These are phyloP conservation scores for Rhizopogon parksii DNA, from an alignment of 1,284 basidiomycete genomes.

Conservation along the genomic window DNA sequence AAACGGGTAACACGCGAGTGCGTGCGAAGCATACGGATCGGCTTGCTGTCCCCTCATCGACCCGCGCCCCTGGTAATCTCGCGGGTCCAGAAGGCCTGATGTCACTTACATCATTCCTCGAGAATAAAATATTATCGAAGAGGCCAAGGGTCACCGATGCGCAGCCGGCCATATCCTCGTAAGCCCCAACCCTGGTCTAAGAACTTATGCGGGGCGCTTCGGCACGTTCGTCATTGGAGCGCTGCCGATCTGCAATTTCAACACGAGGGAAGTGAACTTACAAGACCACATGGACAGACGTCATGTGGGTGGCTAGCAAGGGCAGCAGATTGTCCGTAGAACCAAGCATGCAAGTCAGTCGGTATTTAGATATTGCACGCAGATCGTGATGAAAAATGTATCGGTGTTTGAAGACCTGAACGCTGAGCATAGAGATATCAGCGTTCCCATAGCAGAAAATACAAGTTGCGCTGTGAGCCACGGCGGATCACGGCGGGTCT, in stretches of 20 bases:
- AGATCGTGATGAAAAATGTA: constrained; percentile 12
- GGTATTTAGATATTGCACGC: constrained; percentile 9
- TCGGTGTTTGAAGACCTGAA: constrained; percentile 17
- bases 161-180: not conserved
- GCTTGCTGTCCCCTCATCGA: not conserved
- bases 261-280: constrained; percentile 23
- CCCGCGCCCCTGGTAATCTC: not conserved
- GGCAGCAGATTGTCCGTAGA: constrained; percentile 1
- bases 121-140: not conserved
- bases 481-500: not conserved
- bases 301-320: constrained; percentile 11
- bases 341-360: constrained; percentile 6
- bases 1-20: not conserved
- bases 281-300: constrained; percentile 21
- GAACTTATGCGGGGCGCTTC: not conserved
- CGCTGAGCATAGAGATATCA: constrained; percentile 8
- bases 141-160: constrained; percentile 1
- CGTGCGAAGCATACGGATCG: not conserved
- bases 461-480: not conserved
- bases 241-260: constrained; percentile 21
- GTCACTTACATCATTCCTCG: not conserved
- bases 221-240: constrained; percentile 9
- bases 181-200: not conserved
- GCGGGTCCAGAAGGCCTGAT: not conserved
- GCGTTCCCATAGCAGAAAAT: not conserved